These are phyloP conservation scores for Dillenia turbinata DNA, from an alignment of 164 flowering plant species.

Conservation along the genomic window DNA sequence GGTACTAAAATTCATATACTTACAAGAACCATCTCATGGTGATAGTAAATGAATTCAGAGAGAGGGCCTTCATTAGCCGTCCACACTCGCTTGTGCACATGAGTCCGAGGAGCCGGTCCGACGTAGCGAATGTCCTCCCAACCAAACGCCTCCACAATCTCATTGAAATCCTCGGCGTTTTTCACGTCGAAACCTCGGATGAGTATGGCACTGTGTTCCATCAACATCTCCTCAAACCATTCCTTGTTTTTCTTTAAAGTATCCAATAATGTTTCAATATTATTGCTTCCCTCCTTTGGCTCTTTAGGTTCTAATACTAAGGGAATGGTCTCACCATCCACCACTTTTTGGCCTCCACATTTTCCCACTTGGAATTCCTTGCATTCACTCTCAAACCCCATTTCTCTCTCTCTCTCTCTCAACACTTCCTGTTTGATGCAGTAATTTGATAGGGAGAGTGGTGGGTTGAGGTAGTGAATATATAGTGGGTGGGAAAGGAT, in stretches of 20 bases:
- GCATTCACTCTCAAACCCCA: constrained; percentile 1
- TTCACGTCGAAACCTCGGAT: constrained; percentile 44
- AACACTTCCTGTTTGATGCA: too few species aligned
- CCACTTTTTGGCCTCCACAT: constrained; percentile 46
- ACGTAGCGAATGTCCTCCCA: constrained; percentile 61
- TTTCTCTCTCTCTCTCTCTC: too few species aligned
- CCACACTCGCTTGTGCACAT: constrained; percentile 45
- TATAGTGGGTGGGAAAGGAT: too few species aligned
- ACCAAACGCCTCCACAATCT: constrained; percentile 41
- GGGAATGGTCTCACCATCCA: constrained; percentile 51
- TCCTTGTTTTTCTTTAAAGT: constrained; percentile 35
- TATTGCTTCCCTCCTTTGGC: constrained; percentile 8
- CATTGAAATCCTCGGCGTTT: constrained; percentile 48
- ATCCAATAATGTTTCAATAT: constrained; percentile 20
- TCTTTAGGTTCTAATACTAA: constrained; percentile 31
- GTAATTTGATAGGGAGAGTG: too few species aligned
- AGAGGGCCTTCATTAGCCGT: constrained; percentile 67
- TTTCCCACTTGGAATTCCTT: constrained; percentile 46
- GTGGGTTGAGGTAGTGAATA: too few species aligned
- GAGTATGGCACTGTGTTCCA: constrained; percentile 51
- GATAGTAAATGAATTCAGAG: constrained; percentile 55
- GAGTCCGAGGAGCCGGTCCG: constrained; percentile 61
- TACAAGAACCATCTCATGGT: constrained; percentile 71
- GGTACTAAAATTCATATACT: constrained; percentile 4
- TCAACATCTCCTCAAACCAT: constrained; percentile 49